These are phyloP conservation scores for Trichoderma polysporum DNA, from an alignment of 2,329 filamentous ascomycete species.

Conservation along the genomic window DNA sequence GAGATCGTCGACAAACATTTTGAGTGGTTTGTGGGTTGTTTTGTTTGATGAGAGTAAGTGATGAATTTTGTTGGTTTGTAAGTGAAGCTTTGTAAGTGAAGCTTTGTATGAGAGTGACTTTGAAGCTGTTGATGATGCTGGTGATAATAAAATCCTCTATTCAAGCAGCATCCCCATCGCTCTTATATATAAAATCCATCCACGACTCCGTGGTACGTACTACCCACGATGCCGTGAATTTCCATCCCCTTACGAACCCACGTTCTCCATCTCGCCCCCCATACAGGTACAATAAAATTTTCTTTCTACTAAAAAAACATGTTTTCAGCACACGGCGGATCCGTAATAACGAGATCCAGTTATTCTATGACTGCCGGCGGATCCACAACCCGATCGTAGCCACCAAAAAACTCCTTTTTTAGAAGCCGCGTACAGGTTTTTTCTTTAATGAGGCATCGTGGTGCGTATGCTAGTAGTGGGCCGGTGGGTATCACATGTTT, in stretches of 20 bases:
- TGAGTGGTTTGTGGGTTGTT: background rate
- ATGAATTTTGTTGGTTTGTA: background rate
- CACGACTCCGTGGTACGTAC: slow-evolving; percentile 11
- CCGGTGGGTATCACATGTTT: background rate
- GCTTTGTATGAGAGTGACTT: too few relatives aligned
- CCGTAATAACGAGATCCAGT: background rate
- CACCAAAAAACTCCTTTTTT: background rate
- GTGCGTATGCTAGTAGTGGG: background rate
- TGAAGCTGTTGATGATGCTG: background rate
- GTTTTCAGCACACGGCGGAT: slow-evolving; percentile 8
- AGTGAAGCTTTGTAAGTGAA: background rate
- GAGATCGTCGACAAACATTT: slow-evolving; percentile 34
- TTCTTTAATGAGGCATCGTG: background rate
- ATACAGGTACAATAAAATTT: background rate
- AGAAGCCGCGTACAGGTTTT: background rate
- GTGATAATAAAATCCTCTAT: background rate
- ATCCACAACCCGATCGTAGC: slow-evolving; percentile 19
- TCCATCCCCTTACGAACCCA: too few relatives aligned
- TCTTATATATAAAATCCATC: slow-evolving; percentile 5
- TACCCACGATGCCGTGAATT: slow-evolving; percentile 18
- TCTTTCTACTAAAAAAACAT: slow-evolving; percentile 2
- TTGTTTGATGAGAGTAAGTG: background rate
- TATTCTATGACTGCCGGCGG: background rate
- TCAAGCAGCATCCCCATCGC: background rate
- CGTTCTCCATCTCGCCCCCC: background rate